These are phyloP conservation scores for Neoarthrinium moseri DNA, from an alignment of 2,329 filamentous ascomycete species.

Conservation along the genomic window DNA sequence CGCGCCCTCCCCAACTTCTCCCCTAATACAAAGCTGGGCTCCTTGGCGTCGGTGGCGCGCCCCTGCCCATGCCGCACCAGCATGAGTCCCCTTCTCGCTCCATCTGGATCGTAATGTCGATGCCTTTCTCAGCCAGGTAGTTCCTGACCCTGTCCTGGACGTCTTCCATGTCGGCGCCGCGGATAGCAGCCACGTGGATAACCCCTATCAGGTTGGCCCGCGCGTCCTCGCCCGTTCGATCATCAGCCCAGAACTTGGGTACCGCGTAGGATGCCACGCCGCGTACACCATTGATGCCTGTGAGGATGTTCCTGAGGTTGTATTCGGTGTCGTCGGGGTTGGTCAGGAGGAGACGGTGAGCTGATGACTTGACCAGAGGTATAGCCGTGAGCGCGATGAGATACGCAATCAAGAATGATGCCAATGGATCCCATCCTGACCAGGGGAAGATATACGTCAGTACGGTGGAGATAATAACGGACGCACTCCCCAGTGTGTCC, in stretches of 20 bases:
- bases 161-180: constrained; percentile 74
- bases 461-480: constrained; percentile 88
- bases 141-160: constrained; percentile 74
- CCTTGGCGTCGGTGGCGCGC: constrained; percentile 28
- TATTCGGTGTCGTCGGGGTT: constrained; percentile 87
- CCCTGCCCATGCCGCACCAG: constrained; percentile 53
- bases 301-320: constrained; percentile 78
- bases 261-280: constrained; percentile 85
- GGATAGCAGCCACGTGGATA: constrained; percentile 79
- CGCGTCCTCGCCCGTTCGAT: constrained; percentile 47
- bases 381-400: constrained; percentile 91
- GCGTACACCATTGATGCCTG: constrained; percentile 76
- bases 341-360: constrained; percentile 78
- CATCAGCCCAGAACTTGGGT: constrained; percentile 91
- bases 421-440: constrained; percentile 92
- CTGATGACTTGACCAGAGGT: constrained; percentile 82
- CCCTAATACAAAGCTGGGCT: constrained; percentile 10
- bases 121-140: constrained; percentile 68
- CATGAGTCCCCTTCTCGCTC: constrained; percentile 78
- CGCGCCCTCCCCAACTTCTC: neutral
- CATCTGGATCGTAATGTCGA: constrained; percentile 85
- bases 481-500: constrained; percentile 90
- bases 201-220: constrained; percentile 69
- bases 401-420: constrained; percentile 88
- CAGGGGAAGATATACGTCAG: constrained; percentile 86